These are phyloP conservation scores for Pyrenophora teres DNA, from an alignment of 2,329 filamentous ascomycete species.

Conservation along the genomic window DNA sequence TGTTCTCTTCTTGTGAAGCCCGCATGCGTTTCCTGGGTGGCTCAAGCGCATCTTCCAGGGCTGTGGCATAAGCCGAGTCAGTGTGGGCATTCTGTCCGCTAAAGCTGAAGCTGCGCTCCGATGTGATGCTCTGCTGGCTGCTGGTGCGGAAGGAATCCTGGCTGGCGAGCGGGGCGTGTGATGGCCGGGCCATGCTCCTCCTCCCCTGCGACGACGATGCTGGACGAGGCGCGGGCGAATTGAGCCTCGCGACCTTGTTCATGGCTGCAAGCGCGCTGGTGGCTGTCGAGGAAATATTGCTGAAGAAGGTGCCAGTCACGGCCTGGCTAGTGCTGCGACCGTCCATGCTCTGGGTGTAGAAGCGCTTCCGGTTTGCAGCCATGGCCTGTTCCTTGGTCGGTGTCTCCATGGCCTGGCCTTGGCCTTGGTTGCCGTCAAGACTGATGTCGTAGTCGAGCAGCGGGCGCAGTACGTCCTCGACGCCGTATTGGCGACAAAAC, in stretches of 20 bases:
- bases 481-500: constrained; percentile 79
- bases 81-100: constrained; percentile 54
- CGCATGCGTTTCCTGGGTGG: constrained; percentile 80
- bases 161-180: constrained; percentile 66
- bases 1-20: constrained; percentile 49
- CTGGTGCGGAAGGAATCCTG: constrained; percentile 70
- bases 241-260: constrained; percentile 86
- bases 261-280: constrained; percentile 94
- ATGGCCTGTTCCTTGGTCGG: constrained; percentile 99
- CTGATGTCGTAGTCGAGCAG: constrained; percentile 81
- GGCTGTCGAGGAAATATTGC: constrained; percentile 91
- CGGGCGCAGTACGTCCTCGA: constrained; percentile 75
- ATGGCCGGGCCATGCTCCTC: constrained; percentile 71
- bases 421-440: constrained; percentile 71
- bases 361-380: constrained; percentile 85
- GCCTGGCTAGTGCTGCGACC: constrained; percentile 65
- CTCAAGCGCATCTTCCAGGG: constrained; percentile 62
- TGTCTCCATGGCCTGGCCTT: constrained; percentile 81
- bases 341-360: constrained; percentile 80
- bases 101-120: constrained; percentile 78
- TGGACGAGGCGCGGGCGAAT: constrained; percentile 74
- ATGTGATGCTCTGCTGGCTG: constrained; percentile 80
- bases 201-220: constrained; percentile 67
- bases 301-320: constrained; percentile 88
- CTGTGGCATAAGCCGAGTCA: constrained; percentile 73